phyloP scores from a whole-genome alignment of 164 flowering plant species.

The Vitis cinerea region DNA sequence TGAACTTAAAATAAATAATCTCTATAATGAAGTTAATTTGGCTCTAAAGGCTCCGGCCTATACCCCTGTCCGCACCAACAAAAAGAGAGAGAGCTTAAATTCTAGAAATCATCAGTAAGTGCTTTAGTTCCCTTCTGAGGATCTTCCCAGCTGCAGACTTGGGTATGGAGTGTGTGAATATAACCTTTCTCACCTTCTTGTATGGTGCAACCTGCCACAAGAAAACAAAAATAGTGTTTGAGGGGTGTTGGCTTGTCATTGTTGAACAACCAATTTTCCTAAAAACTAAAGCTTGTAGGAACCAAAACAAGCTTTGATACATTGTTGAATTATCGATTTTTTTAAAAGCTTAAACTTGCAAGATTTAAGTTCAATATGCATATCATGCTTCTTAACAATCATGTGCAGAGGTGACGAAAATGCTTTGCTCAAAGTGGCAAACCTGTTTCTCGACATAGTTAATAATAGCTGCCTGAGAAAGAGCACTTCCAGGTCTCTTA shows the following conservation, averaged over 20 bases:
- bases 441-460: slow-evolving; percentile 52
- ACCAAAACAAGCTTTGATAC: too few relatives aligned
- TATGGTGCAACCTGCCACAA: slow-evolving; percentile 73
- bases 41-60: too few relatives aligned
- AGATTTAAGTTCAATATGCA: too few relatives aligned
- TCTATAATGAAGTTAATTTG: too few relatives aligned
- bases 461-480: slow-evolving; percentile 43
- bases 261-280: too few relatives aligned
- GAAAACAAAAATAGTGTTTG: background rate
- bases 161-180: slow-evolving; percentile 54
- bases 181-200: slow-evolving; percentile 73
- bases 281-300: too few relatives aligned
- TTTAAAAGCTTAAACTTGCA: too few relatives aligned
- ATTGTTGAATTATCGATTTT: too few relatives aligned
- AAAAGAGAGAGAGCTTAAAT: slow-evolving; percentile 22
- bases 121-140: slow-evolving; percentile 55
- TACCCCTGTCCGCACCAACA: too few relatives aligned
- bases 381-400: background rate
- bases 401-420: too few relatives aligned
- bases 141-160: slow-evolving; percentile 81
- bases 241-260: too few relatives aligned
- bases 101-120: slow-evolving; percentile 35
- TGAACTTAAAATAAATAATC: too few relatives aligned
- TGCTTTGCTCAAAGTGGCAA: background rate
- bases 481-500: slow-evolving; percentile 36